Percentiles rank a stretch among this genome's conserved stretches.
Conservation (phyloP, 257 asterid species). For the Parsonsia alboflavescens region DNA sequence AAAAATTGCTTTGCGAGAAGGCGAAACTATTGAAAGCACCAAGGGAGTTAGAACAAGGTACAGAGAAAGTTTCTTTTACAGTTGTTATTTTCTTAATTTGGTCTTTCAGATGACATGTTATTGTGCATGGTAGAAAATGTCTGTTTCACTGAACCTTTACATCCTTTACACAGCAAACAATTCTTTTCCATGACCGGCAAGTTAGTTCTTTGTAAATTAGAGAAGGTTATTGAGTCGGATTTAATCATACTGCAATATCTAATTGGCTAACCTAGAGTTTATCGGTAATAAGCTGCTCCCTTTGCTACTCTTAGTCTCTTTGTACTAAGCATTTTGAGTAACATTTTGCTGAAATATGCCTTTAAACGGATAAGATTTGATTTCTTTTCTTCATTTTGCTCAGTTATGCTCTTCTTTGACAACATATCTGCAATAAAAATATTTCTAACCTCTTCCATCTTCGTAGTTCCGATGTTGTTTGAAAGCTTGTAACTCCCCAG, state of each 20-base stretch:
- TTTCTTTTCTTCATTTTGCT: neutral
- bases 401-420: neutral
- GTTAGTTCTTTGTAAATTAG: neutral
- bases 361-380: neutral
- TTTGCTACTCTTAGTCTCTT: neutral
- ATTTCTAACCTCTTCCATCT: neutral
- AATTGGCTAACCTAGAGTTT: neutral
- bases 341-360: neutral
- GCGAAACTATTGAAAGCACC: conserved; percentile 76
- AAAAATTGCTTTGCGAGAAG: conserved; percentile 60
- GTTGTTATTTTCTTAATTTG: neutral
- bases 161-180: neutral
- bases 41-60: conserved; percentile 89
- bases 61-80: neutral
- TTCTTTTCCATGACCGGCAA: neutral
- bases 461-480: neutral
- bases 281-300: neutral
- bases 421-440: neutral
- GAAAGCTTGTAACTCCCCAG: neutral
- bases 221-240: neutral
- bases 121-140: neutral
- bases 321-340: neutral
- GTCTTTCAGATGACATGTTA: neutral
- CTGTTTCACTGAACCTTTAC: neutral
- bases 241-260: neutral